A percentile compares a stretch with the other conserved stretches of the same genome.
phyloP scores from a whole-genome alignment of 805 yeast species.

The Schizosaccharomyces japonicus region DNA sequence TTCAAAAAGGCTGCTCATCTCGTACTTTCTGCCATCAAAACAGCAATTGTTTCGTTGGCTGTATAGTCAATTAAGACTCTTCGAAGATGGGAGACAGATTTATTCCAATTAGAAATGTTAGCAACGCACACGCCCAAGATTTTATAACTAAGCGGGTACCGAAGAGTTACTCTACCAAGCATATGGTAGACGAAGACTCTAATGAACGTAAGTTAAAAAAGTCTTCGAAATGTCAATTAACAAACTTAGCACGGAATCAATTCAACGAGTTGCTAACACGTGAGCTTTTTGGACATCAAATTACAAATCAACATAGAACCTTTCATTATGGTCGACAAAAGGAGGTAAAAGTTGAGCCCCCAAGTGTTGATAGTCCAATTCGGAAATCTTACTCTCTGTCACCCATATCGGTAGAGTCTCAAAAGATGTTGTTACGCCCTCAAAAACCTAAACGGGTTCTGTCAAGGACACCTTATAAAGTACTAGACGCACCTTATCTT shows the following conservation, averaged over 20 bases:
- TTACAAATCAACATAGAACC: neutral
- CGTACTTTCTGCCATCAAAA: too few species aligned
- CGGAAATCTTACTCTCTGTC: conserved; percentile 50
- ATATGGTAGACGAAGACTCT: too few species aligned
- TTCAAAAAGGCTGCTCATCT: too few species aligned
- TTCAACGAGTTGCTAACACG: neutral
- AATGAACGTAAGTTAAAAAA: too few species aligned
- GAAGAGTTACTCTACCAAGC: too few species aligned
- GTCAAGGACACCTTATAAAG: conserved; percentile 59
- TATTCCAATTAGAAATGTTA: conserved; percentile 1
- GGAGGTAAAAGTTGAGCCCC: neutral
- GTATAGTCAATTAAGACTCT: too few species aligned
- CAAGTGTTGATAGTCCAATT: neutral
- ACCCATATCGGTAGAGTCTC: conserved; percentile 76
- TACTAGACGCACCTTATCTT: conserved; percentile 45
- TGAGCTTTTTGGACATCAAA: neutral
- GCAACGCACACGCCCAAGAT: neutral
- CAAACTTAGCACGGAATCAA: neutral
- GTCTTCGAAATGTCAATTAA: too few species aligned
- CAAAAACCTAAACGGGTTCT: conserved; percentile 56
- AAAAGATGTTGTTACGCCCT: conserved; percentile 55
- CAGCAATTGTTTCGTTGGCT: too few species aligned
- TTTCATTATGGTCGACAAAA: neutral
- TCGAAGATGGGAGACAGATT: conserved; percentile 2
- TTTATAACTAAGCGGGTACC: too few species aligned